Evolutionary conservation across 306 rosid species (phyloP), one percentile per base, ranked within the genome.

Genomic region (Medicago arabica): DNA sequence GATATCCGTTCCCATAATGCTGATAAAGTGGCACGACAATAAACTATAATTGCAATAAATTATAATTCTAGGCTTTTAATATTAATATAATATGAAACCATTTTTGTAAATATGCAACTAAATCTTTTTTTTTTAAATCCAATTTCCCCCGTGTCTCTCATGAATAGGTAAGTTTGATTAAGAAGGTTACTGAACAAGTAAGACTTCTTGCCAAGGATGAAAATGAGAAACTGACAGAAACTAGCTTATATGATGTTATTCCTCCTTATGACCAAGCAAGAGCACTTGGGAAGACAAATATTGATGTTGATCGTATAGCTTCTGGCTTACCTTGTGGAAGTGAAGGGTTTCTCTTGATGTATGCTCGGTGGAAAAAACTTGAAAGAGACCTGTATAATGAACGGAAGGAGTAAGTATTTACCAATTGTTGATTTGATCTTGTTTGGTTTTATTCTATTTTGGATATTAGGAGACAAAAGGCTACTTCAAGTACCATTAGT

Each of bases 311-410:
- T 76, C 96, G 97, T 28, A 91, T 94, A 85, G 96, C 97, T 81
- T 91, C 98, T 79, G 98, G 97, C 81, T 85, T 94, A 80, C 98
- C 98, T 40, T 94, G 98, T 74, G 98, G 98, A 19, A 94, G 98
- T 57, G 98, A 94, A 83, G 98, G 98, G 47, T 94, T 91, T 82
- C 97, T 91, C 64, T 87, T 94, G 71, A 94, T 94, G 98, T 90
- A 84, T 78, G 98, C 98, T 85, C 93, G 98, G 68, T 94, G 98
- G 98, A 91, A 82, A 85, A 94, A 94, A 84, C 96, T 94, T 81
- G 98, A 86, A 75, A 88, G 88, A 81, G 98, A 94, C 85, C 83
- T 94, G 79, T 94, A 94, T 75, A 91, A 88, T 68, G 97, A 94
- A 75, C 95, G 98, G 66, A 94, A 94, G 83, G 90, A 82, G 98